A percentile compares a stretch with the other conserved stretches of the same genome.
These are phyloP conservation scores for Leucocoprinus leucothites DNA, from an alignment of 768 basidiomycete species.

Conservation along the genomic window DNA sequence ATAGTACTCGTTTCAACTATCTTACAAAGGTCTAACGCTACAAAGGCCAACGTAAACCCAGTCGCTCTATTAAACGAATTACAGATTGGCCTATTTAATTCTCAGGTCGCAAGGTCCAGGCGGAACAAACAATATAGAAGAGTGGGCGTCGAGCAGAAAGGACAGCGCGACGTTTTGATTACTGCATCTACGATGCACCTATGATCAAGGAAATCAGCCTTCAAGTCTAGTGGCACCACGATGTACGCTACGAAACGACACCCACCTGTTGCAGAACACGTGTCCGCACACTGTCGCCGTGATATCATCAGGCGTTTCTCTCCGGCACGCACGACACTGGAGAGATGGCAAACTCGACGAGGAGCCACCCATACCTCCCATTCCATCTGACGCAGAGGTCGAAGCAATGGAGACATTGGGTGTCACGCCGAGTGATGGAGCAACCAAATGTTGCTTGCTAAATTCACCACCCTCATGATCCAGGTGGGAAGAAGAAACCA, in stretches of 20 bases:
- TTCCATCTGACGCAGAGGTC: constrained; percentile 2
- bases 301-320: constrained; percentile 47
- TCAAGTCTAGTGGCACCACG: too few species aligned
- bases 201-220: not conserved
- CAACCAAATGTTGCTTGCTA: constrained; percentile 3
- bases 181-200: constrained; percentile 56
- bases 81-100: not conserved
- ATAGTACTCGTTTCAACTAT: not conserved
- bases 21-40: constrained; percentile 2
- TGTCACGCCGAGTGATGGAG: constrained; percentile 7
- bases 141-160: constrained; percentile 47
- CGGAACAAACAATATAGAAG: constrained; percentile 55
- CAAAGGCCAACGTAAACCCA: not conserved
- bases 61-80: not conserved
- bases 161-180: constrained; percentile 44
- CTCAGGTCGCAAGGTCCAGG: constrained; percentile 29
- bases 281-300: constrained; percentile 65
- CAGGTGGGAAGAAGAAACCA: not conserved
- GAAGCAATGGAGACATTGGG: constrained; percentile 9
- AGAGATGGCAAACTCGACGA: constrained; percentile 23
- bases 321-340: constrained; percentile 49
- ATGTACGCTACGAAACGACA: constrained; percentile 11
- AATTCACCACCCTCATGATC: not conserved
- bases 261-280: constrained; percentile 55
- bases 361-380: not conserved